These are phyloP conservation scores for Lophiostoma macrostomum DNA, from an alignment of 495 filamentous ascomycete species.

Conservation along the genomic window DNA sequence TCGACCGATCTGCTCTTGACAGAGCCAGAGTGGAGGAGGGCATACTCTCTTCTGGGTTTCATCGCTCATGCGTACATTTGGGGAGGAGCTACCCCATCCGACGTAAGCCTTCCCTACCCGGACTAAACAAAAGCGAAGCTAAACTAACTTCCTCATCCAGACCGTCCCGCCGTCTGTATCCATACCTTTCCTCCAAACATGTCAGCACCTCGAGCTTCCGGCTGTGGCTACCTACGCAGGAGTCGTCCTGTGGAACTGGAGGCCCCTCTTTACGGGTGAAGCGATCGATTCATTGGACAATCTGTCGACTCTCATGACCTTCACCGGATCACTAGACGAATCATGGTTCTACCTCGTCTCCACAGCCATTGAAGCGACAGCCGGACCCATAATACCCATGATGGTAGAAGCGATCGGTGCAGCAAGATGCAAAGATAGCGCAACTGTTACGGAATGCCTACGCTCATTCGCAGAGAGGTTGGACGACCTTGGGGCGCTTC, in stretches of 20 bases:
- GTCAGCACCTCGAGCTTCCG: slow-evolving; percentile 77
- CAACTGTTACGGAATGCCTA: slow-evolving; percentile 70
- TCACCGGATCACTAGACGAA: slow-evolving; percentile 94
- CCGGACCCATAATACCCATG: slow-evolving; percentile 79
- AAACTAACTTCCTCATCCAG: slow-evolving; percentile 46
- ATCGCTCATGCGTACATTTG: slow-evolving; percentile 93
- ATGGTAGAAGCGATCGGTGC: slow-evolving; percentile 86
- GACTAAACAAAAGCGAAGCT: background rate
- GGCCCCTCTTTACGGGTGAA: slow-evolving; percentile 77
- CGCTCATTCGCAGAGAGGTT: slow-evolving; percentile 77
- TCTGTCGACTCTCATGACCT: slow-evolving; percentile 77
- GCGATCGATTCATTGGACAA: slow-evolving; percentile 79
- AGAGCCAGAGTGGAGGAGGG: slow-evolving; percentile 87
- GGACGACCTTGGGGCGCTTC: slow-evolving; percentile 71
- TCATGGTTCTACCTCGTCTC: slow-evolving; percentile 98
- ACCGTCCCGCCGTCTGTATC: slow-evolving; percentile 80
- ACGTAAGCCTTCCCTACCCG: slow-evolving; percentile 48
- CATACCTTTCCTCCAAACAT: slow-evolving; percentile 75
- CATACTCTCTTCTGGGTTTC: slow-evolving; percentile 82
- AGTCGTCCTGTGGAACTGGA: slow-evolving; percentile 93
- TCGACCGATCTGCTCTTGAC: slow-evolving; percentile 73
- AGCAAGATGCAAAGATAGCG: slow-evolving; percentile 66
- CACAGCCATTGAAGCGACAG: slow-evolving; percentile 91
- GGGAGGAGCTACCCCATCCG: slow-evolving; percentile 78
- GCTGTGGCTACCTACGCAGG: slow-evolving; percentile 94